These are phyloP conservation scores for Cryptosporidium muris DNA, from an alignment of 169 alveolate genomes.

Conservation along the genomic window DNA sequence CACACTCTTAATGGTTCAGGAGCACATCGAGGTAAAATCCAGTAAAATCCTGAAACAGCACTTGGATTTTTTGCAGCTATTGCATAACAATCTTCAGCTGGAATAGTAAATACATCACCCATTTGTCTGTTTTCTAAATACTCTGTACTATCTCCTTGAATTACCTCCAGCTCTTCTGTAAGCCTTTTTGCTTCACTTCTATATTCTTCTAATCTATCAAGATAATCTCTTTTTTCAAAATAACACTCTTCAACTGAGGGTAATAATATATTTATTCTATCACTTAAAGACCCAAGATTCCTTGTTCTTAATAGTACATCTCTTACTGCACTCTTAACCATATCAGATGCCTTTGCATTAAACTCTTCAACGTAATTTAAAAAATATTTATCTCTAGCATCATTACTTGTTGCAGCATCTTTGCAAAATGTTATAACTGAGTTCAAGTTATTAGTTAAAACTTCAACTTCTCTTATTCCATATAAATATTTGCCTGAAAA, in stretches of 20 bases:
- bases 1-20: constrained; percentile 85
- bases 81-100: constrained; percentile 88
- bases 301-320: constrained; percentile 81
- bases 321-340: constrained; percentile 81
- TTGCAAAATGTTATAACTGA: constrained; percentile 84
- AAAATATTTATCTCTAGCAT: constrained; percentile 90
- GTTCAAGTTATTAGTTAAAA: constrained; percentile 83
- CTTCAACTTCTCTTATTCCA: constrained; percentile 85
- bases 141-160: constrained; percentile 66
- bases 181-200: constrained; percentile 76
- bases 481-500: constrained; percentile 81
- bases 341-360: constrained; percentile 79
- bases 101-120: constrained; percentile 84
- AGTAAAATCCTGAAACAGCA: constrained; percentile 88
- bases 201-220: constrained; percentile 75
- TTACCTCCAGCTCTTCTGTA: constrained; percentile 71
- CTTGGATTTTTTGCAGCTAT: constrained; percentile 80
- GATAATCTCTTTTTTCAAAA: constrained; percentile 77
- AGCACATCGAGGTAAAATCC: constrained; percentile 89
- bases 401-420: constrained; percentile 87
- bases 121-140: constrained; percentile 70
- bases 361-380: constrained; percentile 83
- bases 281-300: constrained; percentile 79
- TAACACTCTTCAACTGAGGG: constrained; percentile 81
- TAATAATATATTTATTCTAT: constrained; percentile 79